Evolutionary conservation across 176 grass and related monocot species (phyloP).

Genomic region (Poa annua): DNA sequence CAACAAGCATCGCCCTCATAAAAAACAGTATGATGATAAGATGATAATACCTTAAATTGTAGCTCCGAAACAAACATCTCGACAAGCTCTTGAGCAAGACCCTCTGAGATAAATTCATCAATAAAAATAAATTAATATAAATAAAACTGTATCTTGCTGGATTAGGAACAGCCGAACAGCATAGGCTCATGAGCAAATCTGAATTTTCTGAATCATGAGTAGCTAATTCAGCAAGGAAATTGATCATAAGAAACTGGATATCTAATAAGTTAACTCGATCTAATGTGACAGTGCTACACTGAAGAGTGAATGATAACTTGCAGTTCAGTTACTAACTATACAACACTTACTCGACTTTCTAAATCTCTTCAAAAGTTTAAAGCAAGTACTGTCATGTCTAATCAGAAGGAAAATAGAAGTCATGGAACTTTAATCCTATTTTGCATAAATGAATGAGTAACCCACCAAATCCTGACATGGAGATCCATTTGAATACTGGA

Average conservation of each 20-base stretch:
- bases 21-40: not conserved
- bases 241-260: constrained; percentile 12
- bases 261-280: constrained; percentile 3
- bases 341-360: not conserved
- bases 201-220: not conserved
- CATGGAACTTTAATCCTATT: constrained; percentile 8
- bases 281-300: not conserved
- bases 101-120: constrained; percentile 52
- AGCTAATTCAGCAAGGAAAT: not conserved
- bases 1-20: constrained; percentile 28
- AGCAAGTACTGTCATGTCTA: not conserved
- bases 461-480: constrained; percentile 70
- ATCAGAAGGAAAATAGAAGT: not conserved
- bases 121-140: constrained; percentile 18
- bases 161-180: not conserved
- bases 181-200: not conserved
- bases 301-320: constrained; percentile 7
- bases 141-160: constrained; percentile 7
- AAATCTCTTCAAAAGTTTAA: constrained; percentile 1
- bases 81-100: constrained; percentile 65
- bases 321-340: not conserved
- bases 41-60: constrained; percentile 64
- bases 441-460: not conserved
- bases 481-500: constrained; percentile 63
- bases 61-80: constrained; percentile 78